Conservation (phyloP, 192 early-diverging fungal genomes). For the Cladochytrium replicatum region DNA sequence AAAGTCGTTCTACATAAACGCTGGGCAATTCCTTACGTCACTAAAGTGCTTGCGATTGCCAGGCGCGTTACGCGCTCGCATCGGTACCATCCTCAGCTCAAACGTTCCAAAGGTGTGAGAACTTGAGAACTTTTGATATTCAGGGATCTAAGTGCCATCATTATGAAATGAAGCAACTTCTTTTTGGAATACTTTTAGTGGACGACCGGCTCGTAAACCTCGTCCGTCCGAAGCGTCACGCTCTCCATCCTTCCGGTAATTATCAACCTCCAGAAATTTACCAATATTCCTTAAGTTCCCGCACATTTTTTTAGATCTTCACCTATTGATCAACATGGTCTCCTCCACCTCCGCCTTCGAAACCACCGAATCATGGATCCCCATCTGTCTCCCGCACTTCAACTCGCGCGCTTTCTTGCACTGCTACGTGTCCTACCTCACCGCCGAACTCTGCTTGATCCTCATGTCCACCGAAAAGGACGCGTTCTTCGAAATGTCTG, state of each 20-base stretch:
- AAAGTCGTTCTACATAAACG: conserved; percentile 54
- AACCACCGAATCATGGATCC: conserved; percentile 84
- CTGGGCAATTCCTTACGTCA: conserved; percentile 66
- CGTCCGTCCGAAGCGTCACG: conserved; percentile 62
- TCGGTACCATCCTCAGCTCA: conserved; percentile 48
- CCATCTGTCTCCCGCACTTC: conserved; percentile 83
- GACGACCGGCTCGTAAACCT: conserved; percentile 67
- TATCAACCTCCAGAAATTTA: background rate
- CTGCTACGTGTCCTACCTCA: conserved; percentile 75
- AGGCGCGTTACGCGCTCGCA: conserved; percentile 53
- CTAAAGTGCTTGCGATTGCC: conserved; percentile 65
- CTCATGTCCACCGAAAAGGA: conserved; percentile 72
- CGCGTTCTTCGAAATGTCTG: conserved; percentile 70
- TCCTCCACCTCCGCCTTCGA: conserved; percentile 62
- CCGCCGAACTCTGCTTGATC: conserved; percentile 58
- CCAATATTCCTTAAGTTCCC: background rate
- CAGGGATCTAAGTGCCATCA: no score
- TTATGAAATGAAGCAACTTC: conserved; percentile 33
- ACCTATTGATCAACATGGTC: conserved; percentile 74
- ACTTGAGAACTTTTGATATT: background rate
- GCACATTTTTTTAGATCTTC: conserved; percentile 43
- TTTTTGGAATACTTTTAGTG: conserved; percentile 73
- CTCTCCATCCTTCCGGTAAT: conserved; percentile 62
- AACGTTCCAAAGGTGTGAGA: conserved; percentile 45
- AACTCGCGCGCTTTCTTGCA: conserved; percentile 81